Evolutionary conservation across 345 rosid species (phyloP), one percentile per base, ranked within the genome.

Genomic region (Lepidium aucheri): DNA sequence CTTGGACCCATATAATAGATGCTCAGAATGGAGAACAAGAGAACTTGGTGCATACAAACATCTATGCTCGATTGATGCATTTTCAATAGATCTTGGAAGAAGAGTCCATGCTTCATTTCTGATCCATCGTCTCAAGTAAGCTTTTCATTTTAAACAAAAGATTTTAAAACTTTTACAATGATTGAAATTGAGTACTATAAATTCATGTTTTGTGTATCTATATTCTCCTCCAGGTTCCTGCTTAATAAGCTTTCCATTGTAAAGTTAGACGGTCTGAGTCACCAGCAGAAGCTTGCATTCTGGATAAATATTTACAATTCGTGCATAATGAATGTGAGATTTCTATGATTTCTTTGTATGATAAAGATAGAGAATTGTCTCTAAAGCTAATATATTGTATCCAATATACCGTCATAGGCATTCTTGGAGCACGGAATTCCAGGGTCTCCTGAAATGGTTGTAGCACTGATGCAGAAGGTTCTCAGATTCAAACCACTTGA

Each of bases 201-300:
- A 38, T 40, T 62, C 67, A 49, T 77, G 76, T 18, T 62, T n/a
- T 45, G 40, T 30, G 10, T 39, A n/a, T 69, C 67, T 53, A 18
- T 10, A 36, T 67, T 44, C 56, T 0, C 9, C 16, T 69, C 28
- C 84, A 94, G 99, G 81, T 81, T 77, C 68, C 49, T 90, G 60
- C 83, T 85, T 18, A 80, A 76, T 70, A 94, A 90, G 84, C 97
- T 90, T 68, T 79, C 90, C 40, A 5, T 78, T 61, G 90, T 82
- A 28, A 81, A 74, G 53, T 79, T 88, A 51, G 83, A 83, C 14
- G 86, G 86, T 62, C 89, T 90, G 46, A 82, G 78, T 56, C 97
- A 90, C 82, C 96, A 90, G 72, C 91, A 90, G 76, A 90, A 90
- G 78, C 92, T 94, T 35, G 98, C 98, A 33, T 93, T 93, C 74